A percentile compares a stretch with the other conserved stretches of the same genome.
phyloP scores from a whole-genome alignment of 805 yeast species.

The Wickerhamomyces silvicola region DNA sequence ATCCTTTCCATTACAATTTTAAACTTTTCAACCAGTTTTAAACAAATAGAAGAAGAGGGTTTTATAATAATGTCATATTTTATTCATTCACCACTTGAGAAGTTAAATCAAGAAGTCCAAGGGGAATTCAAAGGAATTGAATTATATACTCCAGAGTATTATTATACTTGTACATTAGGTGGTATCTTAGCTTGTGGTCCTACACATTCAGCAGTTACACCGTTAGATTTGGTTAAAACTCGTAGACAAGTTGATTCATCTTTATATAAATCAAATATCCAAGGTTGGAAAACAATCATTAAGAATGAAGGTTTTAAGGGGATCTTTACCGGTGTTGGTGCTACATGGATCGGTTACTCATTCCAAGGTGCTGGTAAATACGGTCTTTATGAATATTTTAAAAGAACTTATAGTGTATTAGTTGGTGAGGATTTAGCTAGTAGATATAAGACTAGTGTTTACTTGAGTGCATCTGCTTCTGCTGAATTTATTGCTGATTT shows the following conservation, averaged over 20 bases:
- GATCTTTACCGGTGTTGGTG: constrained; percentile 83
- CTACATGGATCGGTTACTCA: constrained; percentile 89
- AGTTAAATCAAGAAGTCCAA: constrained; percentile 6
- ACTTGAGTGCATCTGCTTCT: constrained; percentile 79
- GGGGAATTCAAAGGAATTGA: constrained; percentile 20
- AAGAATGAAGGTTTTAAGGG: constrained; percentile 69
- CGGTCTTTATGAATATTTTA: constrained; percentile 91
- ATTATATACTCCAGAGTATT: constrained; percentile 36
- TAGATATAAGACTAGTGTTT: constrained; percentile 67
- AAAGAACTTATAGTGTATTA: constrained; percentile 62
- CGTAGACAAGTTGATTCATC: constrained; percentile 80
- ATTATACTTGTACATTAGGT: constrained; percentile 54
- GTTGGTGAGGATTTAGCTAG: constrained; percentile 58
- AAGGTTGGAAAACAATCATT: constrained; percentile 76
- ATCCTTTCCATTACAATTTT: too few species aligned
- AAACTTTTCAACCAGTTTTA: too few species aligned
- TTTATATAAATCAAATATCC: constrained; percentile 68
- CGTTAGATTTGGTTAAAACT: constrained; percentile 89
- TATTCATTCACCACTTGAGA: too few species aligned
- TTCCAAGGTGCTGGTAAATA: constrained; percentile 97
- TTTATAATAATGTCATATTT: too few species aligned
- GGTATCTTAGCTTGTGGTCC: constrained; percentile 90
- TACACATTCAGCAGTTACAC: constrained; percentile 89
- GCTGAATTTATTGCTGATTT: constrained; percentile 94
- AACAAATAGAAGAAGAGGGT: too few species aligned